Percentiles rank a stretch among this genome's conserved stretches.
Evolutionary conservation across 2,329 filamentous ascomycete genomes (phyloP).

Genomic region (Raffaelea arxii): DNA sequence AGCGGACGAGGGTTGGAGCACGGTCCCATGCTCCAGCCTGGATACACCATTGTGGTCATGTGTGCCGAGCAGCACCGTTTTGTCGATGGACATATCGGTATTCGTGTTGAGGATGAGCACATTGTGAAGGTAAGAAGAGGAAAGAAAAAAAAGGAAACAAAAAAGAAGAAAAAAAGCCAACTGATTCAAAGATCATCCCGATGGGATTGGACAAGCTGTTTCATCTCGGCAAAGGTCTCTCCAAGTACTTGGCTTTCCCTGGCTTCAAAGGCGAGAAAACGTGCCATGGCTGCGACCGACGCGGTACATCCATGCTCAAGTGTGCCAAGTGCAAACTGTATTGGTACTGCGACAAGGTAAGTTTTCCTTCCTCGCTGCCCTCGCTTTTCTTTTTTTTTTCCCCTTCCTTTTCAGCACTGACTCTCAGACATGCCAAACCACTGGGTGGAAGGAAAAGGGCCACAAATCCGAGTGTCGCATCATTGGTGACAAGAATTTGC

Average conservation of each 20-base stretch:
- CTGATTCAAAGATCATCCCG: background rate
- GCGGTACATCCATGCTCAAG: background rate
- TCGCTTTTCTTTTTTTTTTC: background rate
- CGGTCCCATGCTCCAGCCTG: background rate
- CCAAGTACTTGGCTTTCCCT: background rate
- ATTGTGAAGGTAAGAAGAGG: background rate
- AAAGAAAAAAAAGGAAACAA: background rate
- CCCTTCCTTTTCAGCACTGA: background rate
- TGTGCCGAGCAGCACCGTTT: slow-evolving; percentile 1
- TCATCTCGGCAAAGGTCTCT: background rate
- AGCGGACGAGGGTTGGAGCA: background rate
- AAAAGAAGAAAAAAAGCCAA: background rate
- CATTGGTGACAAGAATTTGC: background rate
- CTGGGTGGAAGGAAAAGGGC: slow-evolving; percentile 1
- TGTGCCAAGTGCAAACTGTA: slow-evolving; percentile 2
- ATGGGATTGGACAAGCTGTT: background rate
- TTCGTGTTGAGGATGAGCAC: background rate
- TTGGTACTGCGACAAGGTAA: slow-evolving; percentile 3
- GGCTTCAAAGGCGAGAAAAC: background rate
- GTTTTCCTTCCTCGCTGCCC: too few species aligned
- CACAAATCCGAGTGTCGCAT: slow-evolving; percentile 2
- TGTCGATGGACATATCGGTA: background rate
- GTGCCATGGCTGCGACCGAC: slow-evolving; percentile 2
- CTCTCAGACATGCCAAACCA: background rate
- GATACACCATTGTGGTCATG: background rate